Evolutionary conservation across 495 filamentous ascomycete species (phyloP).

Genomic region (Penicillium paxilli): DNA sequence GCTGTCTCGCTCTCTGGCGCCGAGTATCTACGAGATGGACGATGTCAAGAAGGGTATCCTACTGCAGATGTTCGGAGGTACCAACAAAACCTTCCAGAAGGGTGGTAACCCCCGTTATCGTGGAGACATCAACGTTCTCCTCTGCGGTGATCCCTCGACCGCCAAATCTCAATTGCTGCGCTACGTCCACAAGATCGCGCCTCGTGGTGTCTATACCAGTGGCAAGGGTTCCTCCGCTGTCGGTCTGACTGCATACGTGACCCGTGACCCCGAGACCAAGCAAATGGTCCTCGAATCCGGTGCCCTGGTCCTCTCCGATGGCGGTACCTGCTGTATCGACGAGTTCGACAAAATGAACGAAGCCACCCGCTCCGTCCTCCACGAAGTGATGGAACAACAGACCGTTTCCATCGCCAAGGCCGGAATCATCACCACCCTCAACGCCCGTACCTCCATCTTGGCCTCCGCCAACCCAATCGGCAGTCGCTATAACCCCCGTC

Average conservation of each 20-base stretch:
- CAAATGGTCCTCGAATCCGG: conserved; percentile 97
- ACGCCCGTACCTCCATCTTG: conserved; percentile 89
- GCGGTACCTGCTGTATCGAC: conserved; percentile 97
- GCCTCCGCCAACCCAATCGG: conserved; percentile 98
- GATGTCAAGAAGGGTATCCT: conserved; percentile 98
- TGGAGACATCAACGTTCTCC: conserved; percentile 94
- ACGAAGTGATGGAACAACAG: conserved; percentile 99
- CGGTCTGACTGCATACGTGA: conserved; percentile 97
- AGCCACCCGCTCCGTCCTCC: conserved; percentile 88
- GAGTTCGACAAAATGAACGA: conserved; percentile 99
- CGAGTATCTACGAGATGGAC: conserved; percentile 96
- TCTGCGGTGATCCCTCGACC: conserved; percentile 96
- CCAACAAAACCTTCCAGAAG: conserved; percentile 98
- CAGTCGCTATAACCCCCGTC: conserved; percentile 92
- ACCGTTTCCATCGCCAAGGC: conserved; percentile 98
- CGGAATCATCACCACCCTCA: conserved; percentile 97
- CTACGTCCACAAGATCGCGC: conserved; percentile 97
- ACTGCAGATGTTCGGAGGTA: conserved; percentile 93
- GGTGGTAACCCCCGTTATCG: conserved; percentile 93
- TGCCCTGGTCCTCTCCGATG: conserved; percentile 91
- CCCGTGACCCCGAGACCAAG: conserved; percentile 88
- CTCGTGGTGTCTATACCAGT: conserved; percentile 94
- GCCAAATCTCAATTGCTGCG: conserved; percentile 91
- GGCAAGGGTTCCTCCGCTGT: conserved; percentile 97
- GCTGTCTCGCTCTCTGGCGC: conserved; percentile 86